Base-by-base conservation (phyloP, 228 moss, liverwort and hornwort species). In the Sphagnum magellanicum region DNA sequence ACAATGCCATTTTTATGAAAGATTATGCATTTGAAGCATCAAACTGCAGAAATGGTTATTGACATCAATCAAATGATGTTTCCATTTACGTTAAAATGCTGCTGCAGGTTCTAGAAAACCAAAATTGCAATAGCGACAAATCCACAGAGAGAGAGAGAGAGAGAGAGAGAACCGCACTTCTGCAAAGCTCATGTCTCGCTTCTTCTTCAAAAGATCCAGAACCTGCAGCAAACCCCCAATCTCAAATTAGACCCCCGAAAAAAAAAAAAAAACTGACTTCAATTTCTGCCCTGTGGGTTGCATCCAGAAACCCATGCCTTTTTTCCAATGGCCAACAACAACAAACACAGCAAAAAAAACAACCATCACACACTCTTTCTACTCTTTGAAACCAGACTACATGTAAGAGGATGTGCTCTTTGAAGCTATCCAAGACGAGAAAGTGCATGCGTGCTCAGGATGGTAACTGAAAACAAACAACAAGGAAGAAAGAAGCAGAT, bases 161-260 rank as follows among this genome's bases (percentile, higher is more conserved):
- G 10, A 7, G 16, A 50, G 7, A 1, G 16, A 50, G 66, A 14
- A 12, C 73, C 76, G 71, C 64, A 92, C 97, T 82, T 98, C 97
- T 63, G 88, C 90, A 46, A 84, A 84, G 50, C 90, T 90, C 97
- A 98, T 98, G 52, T 98, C 97, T 67, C 97, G 77, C 73, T 98
- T 98, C 65, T 79, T 85, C 77, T 85, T 90, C 68, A 98, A 81
- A 63, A 98, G 83, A 13, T 93, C 91, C 81, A 98, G 72, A 71
- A 97, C 82, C 97, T 97, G 90, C 32, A 32, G 32, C 32, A 32
- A 32, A 32, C 32, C 32, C 32, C 32, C 32, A 32, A 32, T 32
- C 32, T 32, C 32, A 32, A 32, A 32, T 32, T 32, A 32, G 32
- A 32, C 2, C 32, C 32, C 32, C 32, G 3, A 48, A 72, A 50